These are phyloP conservation scores for Tulasnella sp. DNA, from an alignment of 768 basidiomycete species.

Conservation along the genomic window DNA sequence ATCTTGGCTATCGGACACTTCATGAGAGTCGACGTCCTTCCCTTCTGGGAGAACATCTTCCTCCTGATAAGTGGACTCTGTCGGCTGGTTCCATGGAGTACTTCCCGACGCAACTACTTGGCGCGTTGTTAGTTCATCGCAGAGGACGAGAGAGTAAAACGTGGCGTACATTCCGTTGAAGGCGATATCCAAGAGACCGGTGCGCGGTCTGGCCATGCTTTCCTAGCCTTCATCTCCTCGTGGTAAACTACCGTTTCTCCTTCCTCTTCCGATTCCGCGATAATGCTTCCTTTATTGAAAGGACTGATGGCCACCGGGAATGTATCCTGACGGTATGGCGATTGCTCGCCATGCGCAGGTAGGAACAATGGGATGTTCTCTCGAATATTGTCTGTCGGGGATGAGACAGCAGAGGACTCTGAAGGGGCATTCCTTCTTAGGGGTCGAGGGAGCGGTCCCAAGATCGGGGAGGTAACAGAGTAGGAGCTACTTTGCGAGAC, in stretches of 20 bases:
- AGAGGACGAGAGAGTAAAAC: background rate
- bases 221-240: slow-evolving; percentile 22
- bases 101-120: background rate
- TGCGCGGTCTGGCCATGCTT: slow-evolving; percentile 21
- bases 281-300: slow-evolving; percentile 26
- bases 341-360: slow-evolving; percentile 28
- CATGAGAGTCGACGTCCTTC: background rate
- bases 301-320: slow-evolving; percentile 50
- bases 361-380: slow-evolving; percentile 37
- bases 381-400: slow-evolving; percentile 22
- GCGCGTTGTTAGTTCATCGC: background rate
- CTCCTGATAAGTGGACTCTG: slow-evolving; percentile 35
- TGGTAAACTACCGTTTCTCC: slow-evolving; percentile 57
- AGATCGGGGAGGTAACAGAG: slow-evolving; percentile 23
- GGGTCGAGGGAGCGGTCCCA: background rate
- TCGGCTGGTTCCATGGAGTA: slow-evolving; percentile 18
- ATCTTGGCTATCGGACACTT: background rate
- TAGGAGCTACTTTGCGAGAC: slow-evolving; percentile 34
- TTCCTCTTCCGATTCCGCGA: slow-evolving; percentile 38
- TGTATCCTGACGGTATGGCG: slow-evolving; percentile 44
- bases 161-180: background rate
- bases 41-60: slow-evolving; percentile 35
- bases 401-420: slow-evolving; percentile 30
- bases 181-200: slow-evolving; percentile 24
- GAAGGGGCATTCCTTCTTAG: slow-evolving; percentile 33